Conservation (phyloP, 495 filamentous ascomycete genomes). For the Annulohypoxylon stygium region DNA sequence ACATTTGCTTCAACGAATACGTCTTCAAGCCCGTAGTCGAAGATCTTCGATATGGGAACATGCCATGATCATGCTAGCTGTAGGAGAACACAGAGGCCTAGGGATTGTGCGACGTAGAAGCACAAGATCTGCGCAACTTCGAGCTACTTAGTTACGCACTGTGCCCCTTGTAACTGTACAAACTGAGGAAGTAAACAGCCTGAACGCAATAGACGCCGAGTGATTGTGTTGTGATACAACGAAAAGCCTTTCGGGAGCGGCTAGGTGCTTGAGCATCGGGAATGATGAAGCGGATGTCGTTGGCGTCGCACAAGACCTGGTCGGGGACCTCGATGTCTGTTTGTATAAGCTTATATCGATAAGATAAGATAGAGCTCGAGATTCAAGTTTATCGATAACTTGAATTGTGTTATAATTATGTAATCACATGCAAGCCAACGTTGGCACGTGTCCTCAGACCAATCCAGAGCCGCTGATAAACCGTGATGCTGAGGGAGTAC, state of each 20-base stretch:
- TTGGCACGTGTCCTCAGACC: slow-evolving; percentile 52
- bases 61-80: background rate
- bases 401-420: background rate
- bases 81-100: background rate
- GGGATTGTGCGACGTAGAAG: background rate
- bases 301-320: slow-evolving; percentile 8
- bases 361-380: slow-evolving; percentile 1
- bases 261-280: slow-evolving; percentile 4
- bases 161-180: slow-evolving; percentile 25
- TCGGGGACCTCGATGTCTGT: background rate
- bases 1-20: slow-evolving; percentile 1
- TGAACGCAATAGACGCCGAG: background rate
- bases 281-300: slow-evolving; percentile 7
- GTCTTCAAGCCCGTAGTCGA: background rate
- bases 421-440: slow-evolving; percentile 28
- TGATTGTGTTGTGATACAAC: slow-evolving; percentile 1
- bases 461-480: slow-evolving; percentile 23
- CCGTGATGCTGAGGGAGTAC: slow-evolving; percentile 16
- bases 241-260: slow-evolving; percentile 6
- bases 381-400: slow-evolving; percentile 2
- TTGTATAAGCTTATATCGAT: slow-evolving; percentile 1
- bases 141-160: slow-evolving; percentile 7
- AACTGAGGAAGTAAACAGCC: background rate
- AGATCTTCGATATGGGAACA: background rate
- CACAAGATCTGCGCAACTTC: background rate